Percentiles rank a stretch among this genome's conserved stretches.
phyloP scores from a whole-genome alignment of 139 green algal species.

The Raphidocelis subcapitata region DNA sequence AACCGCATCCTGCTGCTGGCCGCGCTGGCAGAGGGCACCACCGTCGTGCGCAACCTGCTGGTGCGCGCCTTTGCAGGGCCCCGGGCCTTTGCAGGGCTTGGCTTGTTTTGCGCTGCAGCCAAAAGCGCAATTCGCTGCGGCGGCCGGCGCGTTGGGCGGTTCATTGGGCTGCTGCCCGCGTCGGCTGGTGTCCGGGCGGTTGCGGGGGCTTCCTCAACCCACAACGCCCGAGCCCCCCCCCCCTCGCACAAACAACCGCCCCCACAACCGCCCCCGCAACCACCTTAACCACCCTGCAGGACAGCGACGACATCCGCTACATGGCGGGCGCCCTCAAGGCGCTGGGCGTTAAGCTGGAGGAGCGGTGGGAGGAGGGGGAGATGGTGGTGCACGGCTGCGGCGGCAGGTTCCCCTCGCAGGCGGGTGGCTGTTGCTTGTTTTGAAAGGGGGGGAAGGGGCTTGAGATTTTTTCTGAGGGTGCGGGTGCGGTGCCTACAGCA shows the following conservation, averaged over 20 bases:
- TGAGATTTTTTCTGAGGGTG: too few species aligned
- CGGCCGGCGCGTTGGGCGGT: background rate
- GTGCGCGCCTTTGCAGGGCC: constrained; percentile 45
- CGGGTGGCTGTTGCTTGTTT: constrained; percentile 3
- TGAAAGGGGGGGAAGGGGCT: too few species aligned
- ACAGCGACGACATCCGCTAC: constrained; percentile 96
- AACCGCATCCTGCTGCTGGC: constrained; percentile 97
- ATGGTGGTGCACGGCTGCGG: constrained; percentile 82
- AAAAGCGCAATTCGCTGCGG: too few species aligned
- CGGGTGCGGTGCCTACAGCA: too few species aligned
- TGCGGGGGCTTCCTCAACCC: too few species aligned
- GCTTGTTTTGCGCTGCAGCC: too few species aligned
- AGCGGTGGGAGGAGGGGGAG: constrained; percentile 69
- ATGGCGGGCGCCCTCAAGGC: constrained; percentile 89
- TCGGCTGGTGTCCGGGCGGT: too few species aligned
- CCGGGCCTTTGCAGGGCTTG: too few species aligned
- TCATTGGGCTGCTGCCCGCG: background rate
- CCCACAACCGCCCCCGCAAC: too few species aligned
- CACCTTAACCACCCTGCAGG: constrained; percentile 41
- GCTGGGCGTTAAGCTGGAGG: constrained; percentile 85
- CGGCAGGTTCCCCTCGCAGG: constrained; percentile 72
- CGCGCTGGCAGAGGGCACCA: constrained; percentile 86
- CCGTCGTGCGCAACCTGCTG: constrained; percentile 92
- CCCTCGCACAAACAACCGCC: too few species aligned
- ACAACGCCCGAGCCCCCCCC: too few species aligned